Evolutionary conservation across 73 alveolate genomes (phyloP).

Genomic region (Tetrahymena elliotti): DNA sequence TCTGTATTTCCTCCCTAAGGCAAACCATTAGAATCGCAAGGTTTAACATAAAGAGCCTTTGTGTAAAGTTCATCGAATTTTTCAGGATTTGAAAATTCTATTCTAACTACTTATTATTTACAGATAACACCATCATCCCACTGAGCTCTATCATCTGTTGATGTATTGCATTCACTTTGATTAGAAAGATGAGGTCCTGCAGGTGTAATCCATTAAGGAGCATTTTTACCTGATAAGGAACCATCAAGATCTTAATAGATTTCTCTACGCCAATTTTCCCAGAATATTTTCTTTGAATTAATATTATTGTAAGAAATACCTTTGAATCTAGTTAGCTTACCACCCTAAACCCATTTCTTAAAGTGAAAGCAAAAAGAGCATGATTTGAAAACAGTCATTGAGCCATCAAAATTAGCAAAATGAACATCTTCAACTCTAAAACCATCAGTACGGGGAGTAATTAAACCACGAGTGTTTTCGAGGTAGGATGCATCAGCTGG

Average conservation of each 20-base stretch:
- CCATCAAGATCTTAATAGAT: conserved; percentile 52
- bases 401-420: conserved; percentile 36
- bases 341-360: conserved; percentile 44
- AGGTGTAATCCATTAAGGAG: conserved; percentile 27
- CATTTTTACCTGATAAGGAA: conserved; percentile 8
- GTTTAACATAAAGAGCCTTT: neutral
- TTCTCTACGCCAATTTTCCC: conserved; percentile 40
- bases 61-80: neutral
- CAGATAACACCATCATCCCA: conserved; percentile 40
- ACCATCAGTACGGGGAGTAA: conserved; percentile 61
- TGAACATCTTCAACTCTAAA: conserved; percentile 29
- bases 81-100: conserved; percentile 8
- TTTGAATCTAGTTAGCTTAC: conserved; percentile 8
- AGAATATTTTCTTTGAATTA: neutral
- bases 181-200: conserved; percentile 12
- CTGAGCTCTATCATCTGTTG: neutral
- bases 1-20: neutral
- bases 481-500: conserved; percentile 12
- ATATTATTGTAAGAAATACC: neutral
- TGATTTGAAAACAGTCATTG: conserved; percentile 26
- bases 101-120: conserved; percentile 6
- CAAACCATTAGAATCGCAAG: neutral
- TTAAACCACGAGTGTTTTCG: conserved; percentile 39
- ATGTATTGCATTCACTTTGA: neutral
- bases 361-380: conserved; percentile 54